Conservation (phyloP, 2,329 filamentous ascomycete genomes). For the Alternaria infectoria region DNA sequence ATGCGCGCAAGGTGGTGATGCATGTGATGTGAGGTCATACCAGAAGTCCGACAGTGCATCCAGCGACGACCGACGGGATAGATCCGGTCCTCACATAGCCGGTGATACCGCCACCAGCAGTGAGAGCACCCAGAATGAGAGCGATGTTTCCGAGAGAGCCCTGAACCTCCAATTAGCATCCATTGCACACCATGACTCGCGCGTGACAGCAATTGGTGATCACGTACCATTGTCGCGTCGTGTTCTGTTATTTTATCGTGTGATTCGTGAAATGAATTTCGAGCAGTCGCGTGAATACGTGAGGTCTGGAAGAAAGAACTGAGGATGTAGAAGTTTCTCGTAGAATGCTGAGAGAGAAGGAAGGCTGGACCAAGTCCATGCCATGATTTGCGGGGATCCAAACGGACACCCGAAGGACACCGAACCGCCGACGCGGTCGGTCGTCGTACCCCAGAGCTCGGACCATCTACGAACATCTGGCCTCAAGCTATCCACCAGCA, state of each 20-base stretch:
- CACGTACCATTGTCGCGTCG: background rate
- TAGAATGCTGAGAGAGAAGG: background rate
- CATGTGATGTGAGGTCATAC: conserved; percentile 42
- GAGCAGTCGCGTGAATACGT: background rate
- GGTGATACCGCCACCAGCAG: conserved; percentile 83
- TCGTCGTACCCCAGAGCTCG: conserved; percentile 11
- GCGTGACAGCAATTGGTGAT: background rate
- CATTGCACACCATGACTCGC: conserved; percentile 4
- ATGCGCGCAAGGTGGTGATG: background rate
- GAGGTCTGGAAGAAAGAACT: background rate
- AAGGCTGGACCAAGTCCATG: conserved; percentile 1
- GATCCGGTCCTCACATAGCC: conserved; percentile 87
- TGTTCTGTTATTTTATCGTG: background rate
- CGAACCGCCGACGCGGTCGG: conserved; percentile 2
- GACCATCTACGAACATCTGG: conserved; percentile 27
- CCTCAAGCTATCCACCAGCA: conserved; percentile 28
- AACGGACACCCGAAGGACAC: conserved; percentile 18
- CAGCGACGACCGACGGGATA: conserved; percentile 83
- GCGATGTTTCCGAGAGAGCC: conserved; percentile 66
- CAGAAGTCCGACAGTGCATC: conserved; percentile 77
- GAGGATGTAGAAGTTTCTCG: background rate
- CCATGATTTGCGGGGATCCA: conserved; percentile 27
- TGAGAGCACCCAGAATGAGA: conserved; percentile 79
- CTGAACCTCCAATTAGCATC: conserved; percentile 12
- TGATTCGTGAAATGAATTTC: too few relatives aligned